Percentiles rank a stretch among this genome's conserved stretches.
Evolutionary conservation across 768 basidiomycete species (phyloP).

Genomic region (Cyclocybe cylindracea): DNA sequence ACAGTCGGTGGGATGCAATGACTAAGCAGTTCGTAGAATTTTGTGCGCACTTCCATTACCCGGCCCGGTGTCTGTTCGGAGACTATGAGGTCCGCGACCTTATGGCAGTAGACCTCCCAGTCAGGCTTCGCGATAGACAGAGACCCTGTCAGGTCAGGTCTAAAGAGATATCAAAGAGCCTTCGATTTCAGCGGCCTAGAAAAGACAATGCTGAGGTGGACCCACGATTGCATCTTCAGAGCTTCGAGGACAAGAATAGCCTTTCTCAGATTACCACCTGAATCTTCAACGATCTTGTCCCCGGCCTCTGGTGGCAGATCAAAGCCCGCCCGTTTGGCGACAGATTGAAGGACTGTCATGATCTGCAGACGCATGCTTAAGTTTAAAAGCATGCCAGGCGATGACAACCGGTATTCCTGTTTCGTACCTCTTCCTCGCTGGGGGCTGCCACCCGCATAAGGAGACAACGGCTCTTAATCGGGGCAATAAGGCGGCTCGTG

Average conservation of each 20-base stretch:
- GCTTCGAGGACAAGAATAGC: slow-evolving; percentile 94
- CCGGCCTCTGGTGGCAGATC: slow-evolving; percentile 78
- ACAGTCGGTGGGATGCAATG: slow-evolving; percentile 96
- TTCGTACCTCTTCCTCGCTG: slow-evolving; percentile 64
- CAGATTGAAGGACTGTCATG: slow-evolving; percentile 71
- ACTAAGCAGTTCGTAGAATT: slow-evolving; percentile 92
- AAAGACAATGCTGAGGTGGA: slow-evolving; percentile 6
- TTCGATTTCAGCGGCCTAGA: background rate
- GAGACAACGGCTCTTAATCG: slow-evolving; percentile 94
- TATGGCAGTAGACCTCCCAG: slow-evolving; percentile 96
- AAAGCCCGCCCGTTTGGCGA: slow-evolving; percentile 80
- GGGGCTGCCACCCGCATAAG: slow-evolving; percentile 94
- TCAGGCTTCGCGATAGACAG: slow-evolving; percentile 94
- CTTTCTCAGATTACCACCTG: slow-evolving; percentile 90
- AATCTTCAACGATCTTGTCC: slow-evolving; percentile 75
- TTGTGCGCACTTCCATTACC: slow-evolving; percentile 89
- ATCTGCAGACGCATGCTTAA: slow-evolving; percentile 53
- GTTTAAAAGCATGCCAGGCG: background rate
- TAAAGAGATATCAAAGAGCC: slow-evolving; percentile 24
- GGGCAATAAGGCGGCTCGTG: slow-evolving; percentile 93
- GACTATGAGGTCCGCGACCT: slow-evolving; percentile 88
- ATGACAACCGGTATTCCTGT: background rate
- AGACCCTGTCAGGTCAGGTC: slow-evolving; percentile 80
- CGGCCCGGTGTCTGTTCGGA: slow-evolving; percentile 86
- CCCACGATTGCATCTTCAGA: slow-evolving; percentile 94